Conservation (phyloP, 768 basidiomycete genomes). For the Pleurotus tuber-regium region DNA sequence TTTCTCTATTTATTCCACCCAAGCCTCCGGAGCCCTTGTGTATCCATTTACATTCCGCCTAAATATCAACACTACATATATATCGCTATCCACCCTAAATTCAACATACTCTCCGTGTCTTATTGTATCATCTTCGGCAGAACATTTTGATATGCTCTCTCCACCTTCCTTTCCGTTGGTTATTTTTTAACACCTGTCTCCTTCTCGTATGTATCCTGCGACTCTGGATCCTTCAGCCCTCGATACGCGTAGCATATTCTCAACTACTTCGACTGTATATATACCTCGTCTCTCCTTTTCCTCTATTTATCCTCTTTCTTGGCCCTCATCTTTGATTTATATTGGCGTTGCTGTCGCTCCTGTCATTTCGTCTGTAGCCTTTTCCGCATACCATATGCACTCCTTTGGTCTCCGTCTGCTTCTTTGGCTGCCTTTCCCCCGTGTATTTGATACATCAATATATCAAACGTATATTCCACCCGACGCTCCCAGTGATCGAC, state of each 20-base stretch:
- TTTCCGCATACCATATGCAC: not conserved
- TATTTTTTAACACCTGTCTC: not conserved
- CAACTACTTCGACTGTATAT: constrained; percentile 8
- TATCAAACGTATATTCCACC: too few species aligned
- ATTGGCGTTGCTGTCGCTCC: not conserved
- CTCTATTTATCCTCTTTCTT: constrained; percentile 3
- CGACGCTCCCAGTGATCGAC: too few species aligned
- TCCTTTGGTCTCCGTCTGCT: not conserved
- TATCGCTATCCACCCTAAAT: constrained; percentile 7
- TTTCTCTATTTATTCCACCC: not conserved
- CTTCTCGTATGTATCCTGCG: constrained; percentile 3
- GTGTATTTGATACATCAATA: constrained; percentile 9
- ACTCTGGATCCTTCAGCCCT: not conserved
- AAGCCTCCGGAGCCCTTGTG: not conserved
- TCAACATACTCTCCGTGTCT: not conserved
- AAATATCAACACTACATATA: constrained; percentile 5
- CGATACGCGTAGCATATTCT: not conserved
- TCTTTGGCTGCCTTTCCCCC: not conserved
- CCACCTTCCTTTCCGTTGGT: not conserved
- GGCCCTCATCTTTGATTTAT: not conserved
- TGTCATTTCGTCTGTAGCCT: constrained; percentile 4
- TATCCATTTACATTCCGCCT: not conserved
- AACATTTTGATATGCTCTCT: not conserved
- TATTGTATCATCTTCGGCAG: not conserved
- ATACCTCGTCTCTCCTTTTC: not conserved